Percentiles rank a stretch among this genome's conserved stretches.
phyloP scores from a whole-genome alignment of 139 green algal genomes.

The Chlorokybus atmophyticus region DNA sequence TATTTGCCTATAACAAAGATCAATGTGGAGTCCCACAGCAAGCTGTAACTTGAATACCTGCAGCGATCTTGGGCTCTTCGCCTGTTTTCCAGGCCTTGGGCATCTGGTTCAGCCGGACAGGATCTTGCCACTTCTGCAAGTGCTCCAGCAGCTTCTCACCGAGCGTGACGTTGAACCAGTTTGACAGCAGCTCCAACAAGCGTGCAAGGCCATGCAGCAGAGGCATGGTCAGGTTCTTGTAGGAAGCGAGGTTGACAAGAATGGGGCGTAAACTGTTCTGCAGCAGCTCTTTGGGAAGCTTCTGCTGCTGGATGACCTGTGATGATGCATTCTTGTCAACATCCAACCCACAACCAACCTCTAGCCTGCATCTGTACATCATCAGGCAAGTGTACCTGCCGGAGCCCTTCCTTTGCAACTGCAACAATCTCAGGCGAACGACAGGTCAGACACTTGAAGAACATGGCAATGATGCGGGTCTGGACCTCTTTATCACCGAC shows the following conservation, averaged over 20 bases:
- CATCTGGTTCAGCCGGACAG: slow-evolving; percentile 35
- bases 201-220: slow-evolving; percentile 50
- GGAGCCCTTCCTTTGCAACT: slow-evolving; percentile 33
- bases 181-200: slow-evolving; percentile 65
- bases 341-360: too few species aligned
- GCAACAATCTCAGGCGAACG: slow-evolving; percentile 31
- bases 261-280: slow-evolving; percentile 70
- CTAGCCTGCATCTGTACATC: too few species aligned
- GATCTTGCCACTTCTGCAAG: slow-evolving; percentile 75
- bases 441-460: slow-evolving; percentile 48
- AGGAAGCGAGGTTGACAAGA: slow-evolving; percentile 63
- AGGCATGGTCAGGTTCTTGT: slow-evolving; percentile 50
- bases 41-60: slow-evolving; percentile 3
- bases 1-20: neutral
- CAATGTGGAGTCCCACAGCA: neutral
- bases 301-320: slow-evolving; percentile 31
- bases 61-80: slow-evolving; percentile 73
- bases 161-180: slow-evolving; percentile 88
- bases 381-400: too few species aligned
- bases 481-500: slow-evolving; percentile 34
- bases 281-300: slow-evolving; percentile 41
- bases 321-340: too few species aligned
- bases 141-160: slow-evolving; percentile 91
- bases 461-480: slow-evolving; percentile 45
- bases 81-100: slow-evolving; percentile 35